Percentiles rank a stretch among this genome's conserved stretches.
Evolutionary conservation across 179 eudicot genomes (phyloP).

Genomic region (Heliamphora ciliata): DNA sequence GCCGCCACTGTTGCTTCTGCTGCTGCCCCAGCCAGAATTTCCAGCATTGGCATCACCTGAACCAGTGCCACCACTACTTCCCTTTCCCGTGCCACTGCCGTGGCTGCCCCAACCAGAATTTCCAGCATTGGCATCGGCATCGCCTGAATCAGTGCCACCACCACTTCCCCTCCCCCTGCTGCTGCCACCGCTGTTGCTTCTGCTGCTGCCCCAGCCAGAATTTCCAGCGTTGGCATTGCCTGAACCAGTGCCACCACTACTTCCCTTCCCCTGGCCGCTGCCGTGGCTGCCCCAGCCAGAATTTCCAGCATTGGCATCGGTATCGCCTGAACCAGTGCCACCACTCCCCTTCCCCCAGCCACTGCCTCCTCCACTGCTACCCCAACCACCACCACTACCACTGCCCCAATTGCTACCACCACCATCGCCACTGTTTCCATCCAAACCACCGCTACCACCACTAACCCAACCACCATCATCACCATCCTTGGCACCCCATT

Average conservation of each 20-base stretch:
- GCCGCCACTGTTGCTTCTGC: slow-evolving; percentile 9
- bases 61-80: too few relatives aligned
- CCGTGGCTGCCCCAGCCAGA: slow-evolving; percentile 8
- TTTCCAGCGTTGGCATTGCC: background rate
- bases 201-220: background rate
- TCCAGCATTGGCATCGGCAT: background rate
- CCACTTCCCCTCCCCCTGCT: too few relatives aligned
- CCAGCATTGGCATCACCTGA: too few relatives aligned
- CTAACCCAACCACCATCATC: slow-evolving; percentile 41
- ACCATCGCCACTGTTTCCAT: slow-evolving; percentile 22
- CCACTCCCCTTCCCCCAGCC: slow-evolving; percentile 11
- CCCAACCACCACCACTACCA: slow-evolving; percentile 13
- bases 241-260: background rate
- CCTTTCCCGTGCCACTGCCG: too few relatives aligned
- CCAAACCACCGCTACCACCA: slow-evolving; percentile 47
- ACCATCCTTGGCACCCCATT: slow-evolving; percentile 46
- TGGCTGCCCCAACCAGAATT: background rate
- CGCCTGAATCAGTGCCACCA: slow-evolving; percentile 3
- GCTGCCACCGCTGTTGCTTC: too few relatives aligned
- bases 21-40: slow-evolving; percentile 11
- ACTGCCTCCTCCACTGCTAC: slow-evolving; percentile 18
- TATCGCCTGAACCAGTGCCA: background rate
- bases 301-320: background rate
- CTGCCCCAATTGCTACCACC: slow-evolving; percentile 12
- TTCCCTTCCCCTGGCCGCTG: slow-evolving; percentile 13